Evolutionary conservation across 768 basidiomycete genomes (phyloP).

Genomic region (Pisolithus tinctorius): DNA sequence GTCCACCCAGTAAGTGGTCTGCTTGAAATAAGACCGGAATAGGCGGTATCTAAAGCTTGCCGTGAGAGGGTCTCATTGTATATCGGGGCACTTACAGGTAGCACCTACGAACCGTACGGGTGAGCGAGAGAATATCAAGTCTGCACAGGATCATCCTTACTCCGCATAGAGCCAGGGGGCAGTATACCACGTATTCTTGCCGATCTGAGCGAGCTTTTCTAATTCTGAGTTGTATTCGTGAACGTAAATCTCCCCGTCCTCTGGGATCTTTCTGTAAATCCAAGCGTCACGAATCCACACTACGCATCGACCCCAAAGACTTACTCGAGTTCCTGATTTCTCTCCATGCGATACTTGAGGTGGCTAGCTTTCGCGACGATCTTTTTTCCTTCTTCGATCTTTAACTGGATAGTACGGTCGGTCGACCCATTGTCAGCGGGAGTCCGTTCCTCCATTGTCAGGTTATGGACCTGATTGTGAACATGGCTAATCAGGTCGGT

Average conservation of each 20-base stretch:
- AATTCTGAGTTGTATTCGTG: constrained; percentile 78
- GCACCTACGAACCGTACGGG: constrained; percentile 39
- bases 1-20: constrained; percentile 60
- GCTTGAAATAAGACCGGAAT: constrained; percentile 63
- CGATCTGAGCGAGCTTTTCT: constrained; percentile 35
- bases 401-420: constrained; percentile 5
- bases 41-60: constrained; percentile 64
- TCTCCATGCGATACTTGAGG: constrained; percentile 80
- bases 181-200: constrained; percentile 77
- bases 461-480: constrained; percentile 53
- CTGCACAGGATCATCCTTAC: constrained; percentile 36
- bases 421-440: constrained; percentile 20
- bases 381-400: constrained; percentile 61
- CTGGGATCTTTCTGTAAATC: constrained; percentile 51
- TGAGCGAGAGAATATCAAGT: not conserved
- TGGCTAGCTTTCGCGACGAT: constrained; percentile 65
- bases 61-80: not conserved
- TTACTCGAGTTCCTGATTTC: constrained; percentile 62
- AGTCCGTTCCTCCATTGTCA: constrained; percentile 41
- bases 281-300: not conserved
- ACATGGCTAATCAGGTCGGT: constrained; percentile 69
- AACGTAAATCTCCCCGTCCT: constrained; percentile 68
- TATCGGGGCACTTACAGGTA: constrained; percentile 62
- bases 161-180: constrained; percentile 95
- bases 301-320: constrained; percentile 26